phyloP scores from a whole-genome alignment of 495 filamentous ascomycete genomes.

The Penicillium paradoxum region DNA sequence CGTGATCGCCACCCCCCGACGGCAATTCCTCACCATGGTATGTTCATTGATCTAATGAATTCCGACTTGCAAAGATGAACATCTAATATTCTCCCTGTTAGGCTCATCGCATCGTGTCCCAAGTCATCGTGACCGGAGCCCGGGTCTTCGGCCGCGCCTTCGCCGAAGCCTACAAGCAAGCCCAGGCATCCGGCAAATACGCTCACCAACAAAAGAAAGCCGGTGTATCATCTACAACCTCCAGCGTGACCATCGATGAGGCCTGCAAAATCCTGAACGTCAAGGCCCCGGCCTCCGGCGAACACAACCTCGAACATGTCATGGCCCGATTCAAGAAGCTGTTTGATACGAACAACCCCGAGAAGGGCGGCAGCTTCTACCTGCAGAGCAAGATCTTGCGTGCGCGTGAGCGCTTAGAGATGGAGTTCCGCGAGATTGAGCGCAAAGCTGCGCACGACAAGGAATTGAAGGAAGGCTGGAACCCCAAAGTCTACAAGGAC shows the following conservation, averaged over 20 bases:
- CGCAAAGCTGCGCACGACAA: constrained; percentile 50
- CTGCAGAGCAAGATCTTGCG: constrained; percentile 93
- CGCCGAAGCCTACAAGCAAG: constrained; percentile 86
- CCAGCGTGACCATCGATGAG: constrained; percentile 85
- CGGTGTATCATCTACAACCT: constrained; percentile 48
- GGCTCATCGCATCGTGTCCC: constrained; percentile 92
- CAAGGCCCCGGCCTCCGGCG: constrained; percentile 74
- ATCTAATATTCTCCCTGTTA: constrained; percentile 29
- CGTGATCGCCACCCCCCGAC: constrained; percentile 24
- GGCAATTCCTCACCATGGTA: constrained; percentile 29
- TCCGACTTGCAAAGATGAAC: background rate
- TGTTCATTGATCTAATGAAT: background rate
- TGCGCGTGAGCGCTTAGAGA: constrained; percentile 86
- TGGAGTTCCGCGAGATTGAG: constrained; percentile 56
- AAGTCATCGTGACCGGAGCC: constrained; percentile 83
- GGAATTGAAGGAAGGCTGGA: constrained; percentile 80
- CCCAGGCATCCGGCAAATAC: constrained; percentile 78
- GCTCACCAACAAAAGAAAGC: constrained; percentile 52
- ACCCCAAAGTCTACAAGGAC: constrained; percentile 92
- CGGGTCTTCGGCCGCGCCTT: constrained; percentile 93
- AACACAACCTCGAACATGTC: constrained; percentile 68
- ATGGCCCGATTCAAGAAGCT: constrained; percentile 88
- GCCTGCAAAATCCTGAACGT: constrained; percentile 98
- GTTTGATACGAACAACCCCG: constrained; percentile 88
- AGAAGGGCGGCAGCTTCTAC: constrained; percentile 96